Base-by-base conservation (phyloP, 2,329 filamentous ascomycete genomes). In the Cladophialophora yegresii region DNA sequence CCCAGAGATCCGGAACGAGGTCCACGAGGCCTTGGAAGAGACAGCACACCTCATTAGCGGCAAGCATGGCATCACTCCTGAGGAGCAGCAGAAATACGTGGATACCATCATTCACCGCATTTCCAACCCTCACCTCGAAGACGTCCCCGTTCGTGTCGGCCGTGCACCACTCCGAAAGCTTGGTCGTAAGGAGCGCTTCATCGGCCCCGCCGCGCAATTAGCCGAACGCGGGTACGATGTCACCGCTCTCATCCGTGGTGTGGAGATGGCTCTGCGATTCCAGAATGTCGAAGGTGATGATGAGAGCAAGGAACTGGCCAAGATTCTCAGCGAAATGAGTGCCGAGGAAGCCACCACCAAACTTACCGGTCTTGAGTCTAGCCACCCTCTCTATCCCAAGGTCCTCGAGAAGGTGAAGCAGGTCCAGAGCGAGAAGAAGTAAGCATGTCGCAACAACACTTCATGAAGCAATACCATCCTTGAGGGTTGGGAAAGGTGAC, bases 151-250 rank as follows among this genome's bases (percentile, higher is more conserved):
- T 82, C 93, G 95, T 77, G 95, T 99, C 69, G 95, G 93, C 62
- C 93, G 95, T 75, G 93, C 93, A 20, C 95, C 95, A 20, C 83
- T 99, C 66, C 90, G 95, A 76, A 99, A 99, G 84, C 85, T 99
- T 36, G 89, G 89, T 70, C 90, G 93, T 78, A 95, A 96, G 81
- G 95, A 99, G 82, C 92, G 95, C 51, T 96, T 99, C 82, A 88
- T 99, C 72, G 92, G 90, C 53, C 95, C 95, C 4, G 93, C 95
- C 53, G 87, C 91, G 9, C 90, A 96, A 79, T 86, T 99, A 20
- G 92, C 92, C 53, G 92, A 96, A 82, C 83, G 85, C 65, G 92
- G 87, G 64, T 83, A 91, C 78, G 84, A 86, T 71, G 89, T 88
- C 76, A 84, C 87, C 63, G 87, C 85, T 59, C 84, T 99, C 32